A percentile compares a stretch with the other conserved stretches of the same genome.
phyloP scores from a whole-genome alignment of 164 flowering plant species.

The Aristolochia californica region DNA sequence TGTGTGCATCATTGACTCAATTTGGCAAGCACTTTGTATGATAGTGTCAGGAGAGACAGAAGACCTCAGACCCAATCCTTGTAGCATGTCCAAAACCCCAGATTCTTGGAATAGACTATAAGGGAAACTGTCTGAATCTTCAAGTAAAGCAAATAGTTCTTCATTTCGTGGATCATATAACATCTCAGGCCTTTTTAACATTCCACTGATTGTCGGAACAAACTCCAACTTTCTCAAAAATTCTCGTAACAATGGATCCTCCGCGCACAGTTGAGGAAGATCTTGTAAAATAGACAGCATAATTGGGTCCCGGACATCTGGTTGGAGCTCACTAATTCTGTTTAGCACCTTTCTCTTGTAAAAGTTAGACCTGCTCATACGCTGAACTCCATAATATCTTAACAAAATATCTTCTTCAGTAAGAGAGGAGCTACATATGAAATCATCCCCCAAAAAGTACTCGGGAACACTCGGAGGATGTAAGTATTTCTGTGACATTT shows the following conservation, averaged over 20 bases:
- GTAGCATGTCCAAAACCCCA: constrained; percentile 65
- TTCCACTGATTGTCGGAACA: constrained; percentile 57
- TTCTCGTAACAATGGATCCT: constrained; percentile 58
- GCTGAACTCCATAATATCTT: constrained; percentile 59
- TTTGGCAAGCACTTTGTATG: constrained; percentile 62
- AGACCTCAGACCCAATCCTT: constrained; percentile 78
- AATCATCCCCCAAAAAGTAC: constrained; percentile 49
- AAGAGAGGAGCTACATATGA: constrained; percentile 39
- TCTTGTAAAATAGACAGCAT: constrained; percentile 73
- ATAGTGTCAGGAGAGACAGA: constrained; percentile 67
- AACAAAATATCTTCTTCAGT: constrained; percentile 61
- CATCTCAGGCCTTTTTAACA: constrained; percentile 42
- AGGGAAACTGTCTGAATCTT: constrained; percentile 73
- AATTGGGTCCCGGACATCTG: constrained; percentile 54
- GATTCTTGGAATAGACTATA: constrained; percentile 54
- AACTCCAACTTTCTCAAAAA: constrained; percentile 58
- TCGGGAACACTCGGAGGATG: constrained; percentile 56
- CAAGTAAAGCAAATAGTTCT: constrained; percentile 74
- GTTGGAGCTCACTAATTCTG: constrained; percentile 40
- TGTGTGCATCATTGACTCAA: constrained; percentile 51
- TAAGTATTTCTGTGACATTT: constrained; percentile 52
- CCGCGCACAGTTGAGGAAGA: constrained; percentile 71
- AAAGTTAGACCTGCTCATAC: constrained; percentile 71
- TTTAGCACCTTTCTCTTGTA: constrained; percentile 51
- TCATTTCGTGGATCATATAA: constrained; percentile 94